These are phyloP conservation scores for Fraxinus dipetala DNA, from an alignment of 305 asterid genomes.

Conservation along the genomic window DNA sequence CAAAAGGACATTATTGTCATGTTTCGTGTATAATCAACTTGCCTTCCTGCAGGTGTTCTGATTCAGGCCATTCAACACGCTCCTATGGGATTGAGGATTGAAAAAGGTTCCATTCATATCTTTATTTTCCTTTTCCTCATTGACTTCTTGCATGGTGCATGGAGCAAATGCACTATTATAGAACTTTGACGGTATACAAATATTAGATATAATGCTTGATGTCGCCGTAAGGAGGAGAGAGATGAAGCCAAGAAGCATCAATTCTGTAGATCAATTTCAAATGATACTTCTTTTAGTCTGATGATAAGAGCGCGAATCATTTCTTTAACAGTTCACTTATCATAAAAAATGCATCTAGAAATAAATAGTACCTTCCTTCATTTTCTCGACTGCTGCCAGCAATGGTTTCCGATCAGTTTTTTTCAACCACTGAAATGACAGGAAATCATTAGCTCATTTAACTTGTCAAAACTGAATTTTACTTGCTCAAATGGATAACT, in stretches of 20 bases:
- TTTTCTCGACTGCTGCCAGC: constrained; percentile 37
- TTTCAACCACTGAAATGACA: constrained; percentile 67
- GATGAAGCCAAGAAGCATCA: constrained; percentile 61
- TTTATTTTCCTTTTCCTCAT: constrained; percentile 47
- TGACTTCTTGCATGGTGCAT: constrained; percentile 61
- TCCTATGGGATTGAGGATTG: constrained; percentile 43
- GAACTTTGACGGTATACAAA: constrained; percentile 48
- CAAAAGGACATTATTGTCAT: neutral
- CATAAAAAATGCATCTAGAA: neutral
- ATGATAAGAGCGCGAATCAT: neutral
- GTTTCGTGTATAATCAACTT: constrained; percentile 24
- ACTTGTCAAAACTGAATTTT: neutral
- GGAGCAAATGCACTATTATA: constrained; percentile 67
- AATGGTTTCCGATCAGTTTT: constrained; percentile 37
- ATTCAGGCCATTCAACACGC: constrained; percentile 60
- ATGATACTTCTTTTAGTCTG: neutral
- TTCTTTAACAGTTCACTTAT: neutral
- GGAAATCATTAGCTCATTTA: constrained; percentile 20
- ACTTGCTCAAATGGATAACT: neutral
- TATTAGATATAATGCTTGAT: constrained; percentile 49
- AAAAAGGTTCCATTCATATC: constrained; percentile 37
- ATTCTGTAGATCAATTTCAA: constrained; percentile 32
- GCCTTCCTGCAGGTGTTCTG: constrained; percentile 74
- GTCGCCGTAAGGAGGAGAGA: constrained; percentile 56
- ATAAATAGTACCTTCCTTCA: constrained; percentile 50